Percentiles rank a stretch among this genome's conserved stretches.
Evolutionary conservation across 257 asterid genomes (phyloP).

Genomic region (Pogostemon cablin): DNA sequence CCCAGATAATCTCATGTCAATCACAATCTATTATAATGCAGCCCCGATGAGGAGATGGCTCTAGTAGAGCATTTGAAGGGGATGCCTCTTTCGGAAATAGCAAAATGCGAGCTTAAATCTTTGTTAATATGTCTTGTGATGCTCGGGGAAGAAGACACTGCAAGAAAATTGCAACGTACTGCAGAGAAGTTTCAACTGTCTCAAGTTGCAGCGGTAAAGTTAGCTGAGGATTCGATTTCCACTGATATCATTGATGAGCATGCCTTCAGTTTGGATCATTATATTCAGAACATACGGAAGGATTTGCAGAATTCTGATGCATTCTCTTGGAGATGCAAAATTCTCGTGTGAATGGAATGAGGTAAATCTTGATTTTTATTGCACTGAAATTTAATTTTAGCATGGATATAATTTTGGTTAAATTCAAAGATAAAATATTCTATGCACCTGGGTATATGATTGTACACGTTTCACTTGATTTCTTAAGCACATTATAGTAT

Average conservation of each 20-base stretch:
- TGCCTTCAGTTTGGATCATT: constrained; percentile 58
- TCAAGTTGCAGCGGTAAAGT: constrained; percentile 79
- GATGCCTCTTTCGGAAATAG: constrained; percentile 75
- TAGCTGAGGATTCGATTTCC: constrained; percentile 61
- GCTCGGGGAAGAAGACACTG: constrained; percentile 71
- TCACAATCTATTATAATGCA: constrained; percentile 34
- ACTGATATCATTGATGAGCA: constrained; percentile 53
- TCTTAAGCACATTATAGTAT: too few relatives aligned
- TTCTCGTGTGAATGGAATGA: constrained; percentile 44
- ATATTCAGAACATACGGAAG: constrained; percentile 48
- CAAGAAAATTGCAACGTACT: constrained; percentile 70
- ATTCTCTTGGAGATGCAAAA: constrained; percentile 74
- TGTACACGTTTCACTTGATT: too few relatives aligned
- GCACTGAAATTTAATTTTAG: background rate
- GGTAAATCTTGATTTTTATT: background rate
- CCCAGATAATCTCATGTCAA: constrained; percentile 20
- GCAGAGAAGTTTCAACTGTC: constrained; percentile 72
- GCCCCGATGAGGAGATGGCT: constrained; percentile 93
- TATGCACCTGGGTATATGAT: too few relatives aligned
- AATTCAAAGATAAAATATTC: too few relatives aligned
- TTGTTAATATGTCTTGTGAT: constrained; percentile 69
- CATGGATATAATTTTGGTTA: background rate
- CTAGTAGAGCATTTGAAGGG: constrained; percentile 85
- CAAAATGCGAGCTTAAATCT: constrained; percentile 72
- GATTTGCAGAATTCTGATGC: constrained; percentile 59